Conservation (phyloP, 2,329 filamentous ascomycete genomes). For the Fusarium sp. region DNA sequence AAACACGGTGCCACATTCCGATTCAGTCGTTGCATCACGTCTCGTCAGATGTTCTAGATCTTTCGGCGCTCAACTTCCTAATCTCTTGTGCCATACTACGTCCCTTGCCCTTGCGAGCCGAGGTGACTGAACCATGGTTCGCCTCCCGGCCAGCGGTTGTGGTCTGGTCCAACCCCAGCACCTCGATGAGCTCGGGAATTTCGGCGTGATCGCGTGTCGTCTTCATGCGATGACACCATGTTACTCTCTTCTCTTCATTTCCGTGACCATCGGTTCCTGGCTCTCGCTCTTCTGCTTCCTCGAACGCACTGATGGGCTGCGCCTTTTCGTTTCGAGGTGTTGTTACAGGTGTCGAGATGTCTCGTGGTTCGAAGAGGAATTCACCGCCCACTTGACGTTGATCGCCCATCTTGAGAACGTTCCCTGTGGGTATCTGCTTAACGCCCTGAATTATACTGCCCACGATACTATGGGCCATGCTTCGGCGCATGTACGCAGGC, state of each 20-base stretch:
- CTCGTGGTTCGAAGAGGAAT: constrained; percentile 76
- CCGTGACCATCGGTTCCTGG: constrained; percentile 18
- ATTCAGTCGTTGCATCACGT: constrained; percentile 13
- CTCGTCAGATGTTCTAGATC: constrained; percentile 29
- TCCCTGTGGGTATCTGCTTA: constrained; percentile 66
- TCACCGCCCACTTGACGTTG: constrained; percentile 79
- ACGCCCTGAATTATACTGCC: constrained; percentile 70
- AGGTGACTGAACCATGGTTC: constrained; percentile 52
- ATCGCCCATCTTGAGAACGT: constrained; percentile 74
- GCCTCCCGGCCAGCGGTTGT: constrained; percentile 17
- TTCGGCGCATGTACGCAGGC: constrained; percentile 73
- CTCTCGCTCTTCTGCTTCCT: constrained; percentile 25
- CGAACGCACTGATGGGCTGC: constrained; percentile 38
- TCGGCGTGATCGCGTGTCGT: constrained; percentile 83
- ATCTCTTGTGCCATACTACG: constrained; percentile 64
- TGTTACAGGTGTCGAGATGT: constrained; percentile 59
- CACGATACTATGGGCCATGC: constrained; percentile 62
- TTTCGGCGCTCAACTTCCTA: constrained; percentile 56
- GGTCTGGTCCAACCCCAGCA: constrained; percentile 67
- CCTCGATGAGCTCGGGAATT: constrained; percentile 72
- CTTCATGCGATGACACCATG: constrained; percentile 86
- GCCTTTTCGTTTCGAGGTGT: constrained; percentile 56
- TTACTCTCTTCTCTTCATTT: constrained; percentile 69
- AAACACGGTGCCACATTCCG: neutral
- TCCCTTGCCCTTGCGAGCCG: constrained; percentile 65